Conservation (phyloP, 2,329 filamentous ascomycete species). For the Calonectria henricotiae region DNA sequence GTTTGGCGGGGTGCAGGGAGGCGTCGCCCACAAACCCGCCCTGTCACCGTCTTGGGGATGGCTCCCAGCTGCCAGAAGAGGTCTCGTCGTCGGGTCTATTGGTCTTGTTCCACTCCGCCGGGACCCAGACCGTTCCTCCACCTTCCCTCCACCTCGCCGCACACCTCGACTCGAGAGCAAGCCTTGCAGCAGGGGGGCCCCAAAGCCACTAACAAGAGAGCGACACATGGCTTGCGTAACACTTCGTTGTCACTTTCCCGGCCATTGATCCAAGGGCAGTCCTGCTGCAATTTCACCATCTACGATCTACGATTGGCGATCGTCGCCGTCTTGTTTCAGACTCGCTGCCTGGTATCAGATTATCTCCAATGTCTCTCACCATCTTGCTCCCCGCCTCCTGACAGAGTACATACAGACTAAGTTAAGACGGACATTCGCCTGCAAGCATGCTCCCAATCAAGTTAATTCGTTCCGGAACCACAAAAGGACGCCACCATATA, state of each 20-base stretch:
- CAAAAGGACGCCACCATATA: not conserved
- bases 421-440: not conserved
- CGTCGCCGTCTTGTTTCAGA: conserved; percentile 16
- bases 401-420: not conserved
- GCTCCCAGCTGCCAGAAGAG: conserved; percentile 15
- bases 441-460: conserved; percentile 4
- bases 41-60: conserved; percentile 30
- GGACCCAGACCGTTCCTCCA: conserved; percentile 49
- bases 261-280: conserved; percentile 19
- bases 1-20: conserved; percentile 26
- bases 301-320: conserved; percentile 21
- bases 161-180: not conserved
- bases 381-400: not conserved
- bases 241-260: conserved; percentile 30
- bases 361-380: not conserved
- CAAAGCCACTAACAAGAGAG: conserved; percentile 18
- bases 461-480: conserved; percentile 3
- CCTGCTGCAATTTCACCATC: conserved; percentile 19
- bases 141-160: not conserved
- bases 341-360: not conserved
- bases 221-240: conserved; percentile 48
- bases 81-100: conserved; percentile 1
- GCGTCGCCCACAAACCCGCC: conserved; percentile 8
- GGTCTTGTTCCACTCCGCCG: conserved; percentile 43
- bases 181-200: conserved; percentile 17